Evolutionary conservation across 495 filamentous ascomycete genomes (phyloP).

Genomic region (Neurospora sp.): DNA sequence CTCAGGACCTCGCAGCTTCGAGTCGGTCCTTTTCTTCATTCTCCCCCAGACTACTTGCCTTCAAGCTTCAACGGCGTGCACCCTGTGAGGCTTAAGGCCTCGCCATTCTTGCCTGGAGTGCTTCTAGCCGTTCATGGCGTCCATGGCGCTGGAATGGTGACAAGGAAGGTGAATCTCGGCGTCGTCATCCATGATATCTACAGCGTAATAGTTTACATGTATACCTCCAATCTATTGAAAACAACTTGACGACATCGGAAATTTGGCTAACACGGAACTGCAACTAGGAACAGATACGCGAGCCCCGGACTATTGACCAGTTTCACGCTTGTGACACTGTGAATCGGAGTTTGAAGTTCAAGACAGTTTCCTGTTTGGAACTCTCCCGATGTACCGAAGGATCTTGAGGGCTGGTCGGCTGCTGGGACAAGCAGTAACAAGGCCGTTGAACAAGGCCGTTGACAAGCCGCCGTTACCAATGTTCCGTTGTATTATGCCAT

Average conservation of each 20-base stretch:
- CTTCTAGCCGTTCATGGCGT: neutral
- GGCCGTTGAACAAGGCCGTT: neutral
- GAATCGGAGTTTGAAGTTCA: neutral
- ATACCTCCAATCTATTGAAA: neutral
- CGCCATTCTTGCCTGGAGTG: neutral
- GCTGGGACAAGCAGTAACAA: neutral
- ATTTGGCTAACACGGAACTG: neutral
- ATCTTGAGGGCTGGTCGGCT: neutral
- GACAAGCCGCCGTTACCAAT: neutral
- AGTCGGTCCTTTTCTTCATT: slow-evolving; percentile 19
- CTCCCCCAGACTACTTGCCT: neutral
- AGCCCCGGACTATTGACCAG: neutral
- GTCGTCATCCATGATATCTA: neutral
- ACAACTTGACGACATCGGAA: neutral
- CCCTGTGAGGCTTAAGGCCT: neutral
- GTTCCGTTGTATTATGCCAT: neutral
- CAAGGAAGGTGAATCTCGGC: neutral
- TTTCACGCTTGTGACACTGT: neutral
- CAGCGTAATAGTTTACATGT: neutral
- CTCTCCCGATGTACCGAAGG: neutral
- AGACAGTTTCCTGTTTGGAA: neutral
- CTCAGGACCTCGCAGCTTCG: slow-evolving; percentile 8
- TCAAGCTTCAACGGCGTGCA: neutral
- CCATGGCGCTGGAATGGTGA: neutral
- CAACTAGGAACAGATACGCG: neutral